Base-by-base conservation (phyloP, 768 basidiomycete genomes). In the Naganishia antarctica region DNA sequence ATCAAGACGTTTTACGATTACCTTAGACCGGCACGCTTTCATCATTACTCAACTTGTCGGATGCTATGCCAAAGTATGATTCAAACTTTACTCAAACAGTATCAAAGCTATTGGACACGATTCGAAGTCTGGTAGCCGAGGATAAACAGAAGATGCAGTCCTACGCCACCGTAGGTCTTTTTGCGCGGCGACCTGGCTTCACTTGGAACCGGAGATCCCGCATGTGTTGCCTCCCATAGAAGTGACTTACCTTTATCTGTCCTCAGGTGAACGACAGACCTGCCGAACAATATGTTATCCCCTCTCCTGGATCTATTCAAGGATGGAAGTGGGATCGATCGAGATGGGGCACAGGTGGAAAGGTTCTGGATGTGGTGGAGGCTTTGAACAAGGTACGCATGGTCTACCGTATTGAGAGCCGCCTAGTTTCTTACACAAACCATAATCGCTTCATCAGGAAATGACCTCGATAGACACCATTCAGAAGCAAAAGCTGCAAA, bases 251-350 rank as follows among this genome's bases (percentile, higher is more conserved):
- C 23, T 46, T 59, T 32, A 48, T 49, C 21, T 65, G 49, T 65
- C 61, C 88, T 73, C 89, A 92, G 40, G 84, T 93, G 21, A 87
- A 94, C 69, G 91, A 94, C 73, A 81, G 83, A 64, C 83, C 81
- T 31, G 84, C 89, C 7, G 90, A 94, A 63, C 83, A 85, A 61
- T 92, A 92, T 74, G 78, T 93, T 15, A 74, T 93, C n/a, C 70
- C 72, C 1, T 79, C 80, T 25, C 64, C 57, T 4, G 61, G 45
- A 65, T 53, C n/a, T 16, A 34, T 18, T 29, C 29, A 64, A 29
- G 63, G 63, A 25, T 99, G 93, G 93, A 84, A 82, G 70, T 99
- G 96, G 96, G 93, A 98, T 72, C 86, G 87, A 71, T 86, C 90
- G 23, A 84, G 94, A 68, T 99, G 93, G 79, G 87, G 88, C 50